phyloP scores from a whole-genome alignment of 441 rosid genomes.

The Erodium trifolium region DNA sequence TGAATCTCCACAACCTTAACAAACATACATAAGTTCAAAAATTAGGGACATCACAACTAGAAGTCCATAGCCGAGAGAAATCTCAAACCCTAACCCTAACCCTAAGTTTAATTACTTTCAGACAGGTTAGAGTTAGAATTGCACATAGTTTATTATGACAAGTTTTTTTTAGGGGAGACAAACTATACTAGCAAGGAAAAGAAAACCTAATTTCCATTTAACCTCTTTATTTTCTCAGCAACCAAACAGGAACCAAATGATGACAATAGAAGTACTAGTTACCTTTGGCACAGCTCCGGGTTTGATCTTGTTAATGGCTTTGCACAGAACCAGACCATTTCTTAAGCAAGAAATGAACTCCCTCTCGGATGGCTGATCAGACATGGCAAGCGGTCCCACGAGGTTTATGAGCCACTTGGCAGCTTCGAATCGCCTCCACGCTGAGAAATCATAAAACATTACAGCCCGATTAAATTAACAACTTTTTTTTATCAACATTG shows the following conservation, averaged over 20 bases:
- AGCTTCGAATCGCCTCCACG: conserved; percentile 61
- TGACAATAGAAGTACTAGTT: not conserved
- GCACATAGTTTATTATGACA: not conserved
- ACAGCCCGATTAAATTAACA: not conserved
- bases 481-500: not conserved
- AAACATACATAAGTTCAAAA: conserved; percentile 7
- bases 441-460: conserved; percentile 27
- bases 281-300: conserved; percentile 86
- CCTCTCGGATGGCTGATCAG: conserved; percentile 55
- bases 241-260: conserved; percentile 1
- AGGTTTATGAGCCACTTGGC: conserved; percentile 61
- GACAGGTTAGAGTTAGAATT: too few relatives aligned
- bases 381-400: conserved; percentile 56
- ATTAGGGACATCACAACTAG: conserved; percentile 4
- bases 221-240: conserved; percentile 5
- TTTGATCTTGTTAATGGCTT: conserved; percentile 70
- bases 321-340: conserved; percentile 70
- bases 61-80: not conserved
- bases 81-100: not conserved
- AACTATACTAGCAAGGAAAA: not conserved
- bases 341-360: conserved; percentile 81
- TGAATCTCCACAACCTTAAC: conserved; percentile 69
- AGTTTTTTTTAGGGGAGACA: not conserved
- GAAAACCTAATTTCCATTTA: not conserved
- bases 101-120: not conserved